Evolutionary conservation across 192 early-diverging fungal species (phyloP), one percentile per base, ranked within the genome.

Genomic region (Pilaira anomala): DNA sequence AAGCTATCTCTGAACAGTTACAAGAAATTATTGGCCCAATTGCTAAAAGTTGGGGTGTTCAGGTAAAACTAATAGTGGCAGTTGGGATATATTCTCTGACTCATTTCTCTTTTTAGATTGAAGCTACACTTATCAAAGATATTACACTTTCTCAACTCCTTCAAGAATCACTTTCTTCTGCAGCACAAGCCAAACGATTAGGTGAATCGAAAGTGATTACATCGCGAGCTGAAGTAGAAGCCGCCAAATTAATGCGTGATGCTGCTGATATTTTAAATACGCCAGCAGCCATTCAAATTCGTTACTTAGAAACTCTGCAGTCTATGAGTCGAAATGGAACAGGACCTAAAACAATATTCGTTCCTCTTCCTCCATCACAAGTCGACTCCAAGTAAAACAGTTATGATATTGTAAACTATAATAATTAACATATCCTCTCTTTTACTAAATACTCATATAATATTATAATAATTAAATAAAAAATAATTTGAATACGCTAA

Each of bases 201-300:
- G 93, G 90, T 41, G 87, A 96, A 75, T 87, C 87, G 56, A 90
- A 90, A 78, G 83, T 96, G 45, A 97, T 97, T 73, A 86, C 90
- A 24, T 93, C 94, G 1, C 65, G 85, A 67, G 93, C 94, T 2
- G 89, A 90, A 64, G 93, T 66, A 3, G 65, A 66, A 30, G 56
- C 88, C 41, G 92, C 94, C 2, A 94, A 91, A 66, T 72, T 97
- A 26, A 94, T 96, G 92, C 84, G 92, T 29, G 88, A 95, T 72
- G 93, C 93, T n/a, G 87, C 94, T 0, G 92, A 95, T 65, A 91
- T 95, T 45, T 74, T 97, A 19, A 94, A 91, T 72, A 87, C 90
- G 2, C 89, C 90, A 12, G 33, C 53, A 22, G 65, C 69, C 14
- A 50, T 68, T 39, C 92, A 97, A 77, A 97, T 97, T 60, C 85